Evolutionary conservation across 2,329 filamentous ascomycete species (phyloP).

Genomic region (Aspergillus aculeatus): DNA sequence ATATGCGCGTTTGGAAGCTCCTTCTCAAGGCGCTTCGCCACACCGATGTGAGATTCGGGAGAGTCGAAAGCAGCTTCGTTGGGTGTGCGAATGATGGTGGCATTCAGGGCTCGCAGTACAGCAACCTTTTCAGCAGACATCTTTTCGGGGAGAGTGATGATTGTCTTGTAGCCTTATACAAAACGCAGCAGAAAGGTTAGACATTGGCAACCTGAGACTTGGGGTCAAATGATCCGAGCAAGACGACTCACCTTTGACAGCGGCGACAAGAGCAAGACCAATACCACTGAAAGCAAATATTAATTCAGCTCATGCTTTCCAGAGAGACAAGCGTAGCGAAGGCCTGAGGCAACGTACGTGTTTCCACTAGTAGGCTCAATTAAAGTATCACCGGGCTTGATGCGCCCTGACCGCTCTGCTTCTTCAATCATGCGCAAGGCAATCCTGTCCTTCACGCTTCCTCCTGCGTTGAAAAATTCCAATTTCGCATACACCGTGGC

Average conservation of each 20-base stretch:
- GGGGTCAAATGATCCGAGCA: background rate
- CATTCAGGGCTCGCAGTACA: constrained; percentile 87
- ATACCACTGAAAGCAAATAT: constrained; percentile 61
- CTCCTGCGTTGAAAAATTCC: constrained; percentile 91
- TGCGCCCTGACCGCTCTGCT: constrained; percentile 84
- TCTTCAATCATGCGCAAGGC: constrained; percentile 96
- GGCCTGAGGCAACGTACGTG: constrained; percentile 53
- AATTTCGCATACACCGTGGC: constrained; percentile 87
- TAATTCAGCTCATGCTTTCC: background rate
- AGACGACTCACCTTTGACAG: constrained; percentile 67
- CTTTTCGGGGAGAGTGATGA: constrained; percentile 98
- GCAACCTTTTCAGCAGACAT: constrained; percentile 99
- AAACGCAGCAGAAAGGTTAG: background rate
- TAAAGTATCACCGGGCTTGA: constrained; percentile 94
- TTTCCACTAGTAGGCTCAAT: constrained; percentile 99
- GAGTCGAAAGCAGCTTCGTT: constrained; percentile 93
- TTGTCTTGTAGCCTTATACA: constrained; percentile 77
- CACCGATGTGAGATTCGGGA: constrained; percentile 95
- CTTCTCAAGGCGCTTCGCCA: constrained; percentile 84
- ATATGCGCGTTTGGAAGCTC: constrained; percentile 97
- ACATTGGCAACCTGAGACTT: background rate
- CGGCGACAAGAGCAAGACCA: constrained; percentile 86
- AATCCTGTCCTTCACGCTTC: constrained; percentile 92
- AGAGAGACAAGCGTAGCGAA: background rate
- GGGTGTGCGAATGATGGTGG: constrained; percentile 95